Conservation (phyloP, 1,284 basidiomycete species). For the Sphagnurus paluster region DNA sequence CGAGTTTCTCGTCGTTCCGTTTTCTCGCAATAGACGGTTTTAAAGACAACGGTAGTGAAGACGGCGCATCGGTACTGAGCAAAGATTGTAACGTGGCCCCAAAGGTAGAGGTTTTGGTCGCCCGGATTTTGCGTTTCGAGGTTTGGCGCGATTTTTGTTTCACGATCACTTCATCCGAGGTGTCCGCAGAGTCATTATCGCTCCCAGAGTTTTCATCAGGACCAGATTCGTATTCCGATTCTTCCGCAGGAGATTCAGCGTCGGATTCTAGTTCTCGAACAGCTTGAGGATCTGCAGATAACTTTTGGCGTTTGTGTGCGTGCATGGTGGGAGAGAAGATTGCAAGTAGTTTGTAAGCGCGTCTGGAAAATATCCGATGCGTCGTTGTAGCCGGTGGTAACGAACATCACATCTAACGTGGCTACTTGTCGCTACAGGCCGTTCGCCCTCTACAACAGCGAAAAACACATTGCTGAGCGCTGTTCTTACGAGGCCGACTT, state of each 20-base stretch:
- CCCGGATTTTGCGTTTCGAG: constrained; percentile 75
- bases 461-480: not conserved
- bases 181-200: constrained; percentile 24
- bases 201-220: constrained; percentile 25
- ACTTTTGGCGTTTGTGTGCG: constrained; percentile 41
- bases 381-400: not conserved
- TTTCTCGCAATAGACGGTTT: constrained; percentile 70
- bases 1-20: constrained; percentile 72
- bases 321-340: constrained; percentile 31
- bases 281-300: constrained; percentile 31
- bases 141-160: constrained; percentile 75
- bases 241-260: constrained; percentile 25
- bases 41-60: constrained; percentile 67
- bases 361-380: not conserved
- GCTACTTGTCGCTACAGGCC: constrained; percentile 9
- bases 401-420: constrained; percentile 3
- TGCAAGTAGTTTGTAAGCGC: not conserved
- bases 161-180: constrained; percentile 60
- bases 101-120: constrained; percentile 72
- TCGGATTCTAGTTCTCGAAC: constrained; percentile 24
- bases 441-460: not conserved
- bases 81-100: constrained; percentile 70
- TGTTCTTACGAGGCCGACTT: no score
- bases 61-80: constrained; percentile 66
- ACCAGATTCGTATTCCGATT: constrained; percentile 31